Evolutionary conservation across 129 eudicot species (phyloP), one percentile per base, ranked within the genome.

Genomic region (Flaveria robusta): DNA sequence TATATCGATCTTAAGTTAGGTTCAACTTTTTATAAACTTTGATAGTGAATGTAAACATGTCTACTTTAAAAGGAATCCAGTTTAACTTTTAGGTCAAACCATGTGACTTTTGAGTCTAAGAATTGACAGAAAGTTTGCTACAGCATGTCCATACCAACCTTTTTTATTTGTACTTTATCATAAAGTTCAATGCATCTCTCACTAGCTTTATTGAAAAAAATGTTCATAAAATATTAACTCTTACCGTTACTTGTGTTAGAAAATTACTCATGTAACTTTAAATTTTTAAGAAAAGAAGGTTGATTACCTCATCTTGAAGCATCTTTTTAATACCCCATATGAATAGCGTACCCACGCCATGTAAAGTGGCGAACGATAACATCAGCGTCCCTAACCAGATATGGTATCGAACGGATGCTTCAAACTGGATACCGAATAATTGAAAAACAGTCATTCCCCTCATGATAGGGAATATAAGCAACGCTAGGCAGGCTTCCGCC

Each of bases 401-500:
- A 75, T 93, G 96, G 74, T 91, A 94, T 80, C 90, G 83, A 2
- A 94, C 93, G 0, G 93, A 88, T 81, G 87, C 91, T 84, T 90
- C 97, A 70, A 93, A 93, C 20, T 87, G 91, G 74, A 93, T 78
- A 31, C 93, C 96, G 19, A 88, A 60, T 10, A 91, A 49, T 46
- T 83, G 81, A 56, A 91, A 87, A 42, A 90, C 63, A 2, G 93
- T 66, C 90, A 93, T 69, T 41, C 93, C 93, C 66, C 96, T 85
- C 82, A 88, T 70, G 60, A 94, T 74, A 5, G 98, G 97, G 67
- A 94, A 78, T 22, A 94, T 87, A 68, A 94, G 90, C 66, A 94
- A 79, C 29, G 93, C 96, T 66, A 94, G 81, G 74, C 97, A 94
- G 18, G 92, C 92, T 85, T 94, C 96, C 19, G 98, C 87, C 50